Evolutionary conservation across 306 rosid species (phyloP), one percentile per base, ranked within the genome.

Genomic region (Pueraria montana): DNA sequence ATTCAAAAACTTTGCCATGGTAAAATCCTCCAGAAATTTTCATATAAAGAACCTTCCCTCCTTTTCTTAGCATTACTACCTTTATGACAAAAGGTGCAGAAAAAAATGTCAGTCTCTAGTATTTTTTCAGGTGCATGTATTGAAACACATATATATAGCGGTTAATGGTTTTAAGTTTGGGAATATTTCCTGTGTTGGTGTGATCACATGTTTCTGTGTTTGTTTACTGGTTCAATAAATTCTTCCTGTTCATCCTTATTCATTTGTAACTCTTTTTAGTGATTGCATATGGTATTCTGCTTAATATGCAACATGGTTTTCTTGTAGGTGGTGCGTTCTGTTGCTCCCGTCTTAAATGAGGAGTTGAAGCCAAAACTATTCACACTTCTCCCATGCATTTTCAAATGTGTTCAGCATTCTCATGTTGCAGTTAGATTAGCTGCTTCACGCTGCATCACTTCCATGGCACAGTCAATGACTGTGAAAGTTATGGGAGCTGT

Each of bases 371-470:
- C 96, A 78, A 96, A 90, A 81, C 85, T 96, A 58, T 92, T 94
- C 77, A 87, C 94, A 61, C 94, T 96, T 83, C 98, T 96, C 43
- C 97, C 96, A 46, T 92, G 92, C 88, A 88, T 96, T 78, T 96
- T 96, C 67, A 84, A 87, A 53, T 96, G 99, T 82, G 84, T 92
- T 58, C 87, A 89, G 38, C 98, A 96, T 76, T 80, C 92, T 68
- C 98, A 96, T 72, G 90, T 91, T 84, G 99, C 99, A 72, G 98
- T 96, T 87, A 92, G 99, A 90, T 87, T 96, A 86, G 96, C 98
- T 83, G 92, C 99, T 67, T 92, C 96, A 50, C 92, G 97, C 83
- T 96, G 98, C 88, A 96, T 96, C 86, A 92, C 99, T 77, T 89
- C 99, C 78, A 90, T 96, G 97, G 99, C 99, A 76, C 90, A 87